Base-by-base conservation (phyloP, 164 flowering plant genomes). In the Vitis rotundifolia region DNA sequence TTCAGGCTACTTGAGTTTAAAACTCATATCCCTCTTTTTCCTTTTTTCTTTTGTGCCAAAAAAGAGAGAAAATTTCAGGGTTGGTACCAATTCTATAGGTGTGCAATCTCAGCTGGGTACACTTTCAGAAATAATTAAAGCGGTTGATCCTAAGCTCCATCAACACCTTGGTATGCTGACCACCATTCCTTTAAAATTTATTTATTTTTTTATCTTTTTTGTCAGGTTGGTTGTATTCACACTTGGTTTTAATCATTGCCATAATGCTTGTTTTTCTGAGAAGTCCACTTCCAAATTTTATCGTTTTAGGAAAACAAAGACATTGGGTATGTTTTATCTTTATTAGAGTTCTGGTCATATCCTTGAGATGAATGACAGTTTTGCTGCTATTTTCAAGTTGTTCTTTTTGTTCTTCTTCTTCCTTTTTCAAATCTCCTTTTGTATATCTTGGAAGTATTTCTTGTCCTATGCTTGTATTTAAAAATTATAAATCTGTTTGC, bases 101-200 rank as follows among this genome's bases (percentile, higher is more conserved):
- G 99, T 94, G 64, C 97, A 92, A 75, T 74, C 97, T 73, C 97
- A 93, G 71, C 84, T 92, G 66, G 71, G 81, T 65, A 76, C 82
- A 60, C 88, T 94, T 57, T 82, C 94, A 68, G 82, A 82, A 64
- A 78, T 94, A 58, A 85, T 92, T 37, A 90, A 81, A 86, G 78
- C 81, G 59, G 77, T 94, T 73, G 94, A 94, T 79, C 99, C 99
- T 15, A 88, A 88, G 82, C 97, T 94, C 66, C 99, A 94, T 79
- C 90, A 84, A 71, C 99, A 90, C 82, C 85, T 94, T 60, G 99
- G 99, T 94, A 91, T 71, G 81, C 11, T 44, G 31, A 12, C 51
- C 63, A 12, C 51, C 63, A 5, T 49, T 50, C 13, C 9, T 14
- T 64, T 66, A 49, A 31, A 37, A 37, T 37, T 3, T 37, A 0